Evolutionary conservation across 2,329 filamentous ascomycete genomes (phyloP), one percentile per base, ranked within the genome.

Genomic region (Fusarium bulbicola): DNA sequence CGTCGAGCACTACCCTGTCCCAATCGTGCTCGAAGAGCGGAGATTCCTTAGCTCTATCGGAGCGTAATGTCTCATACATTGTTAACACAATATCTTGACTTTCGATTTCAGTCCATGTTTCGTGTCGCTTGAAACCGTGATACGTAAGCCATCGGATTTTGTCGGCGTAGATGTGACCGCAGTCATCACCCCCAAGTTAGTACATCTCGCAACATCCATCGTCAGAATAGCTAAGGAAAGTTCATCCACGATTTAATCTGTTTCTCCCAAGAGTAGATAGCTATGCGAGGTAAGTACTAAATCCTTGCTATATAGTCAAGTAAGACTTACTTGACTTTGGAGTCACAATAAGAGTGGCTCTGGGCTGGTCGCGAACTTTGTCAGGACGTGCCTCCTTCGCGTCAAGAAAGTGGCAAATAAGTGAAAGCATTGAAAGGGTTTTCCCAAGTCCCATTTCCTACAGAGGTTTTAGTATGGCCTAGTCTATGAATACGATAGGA

Each of bases 341-440:
- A 18, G 42, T 46, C 8, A 62, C 26, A 21, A 62, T 40, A 7
- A 62, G 50, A 11, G 50, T 62, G 8, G 50, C 6, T 11, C 7
- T 42, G 4, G 32, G 42, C 4, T 39, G 18, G 18, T 30, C 6
- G 12, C 5, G 7, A 26, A 14, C 28, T n/a, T 32, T 42, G 12
- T 20, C 14, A 14, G 7, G 26, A 10, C n/a, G 6, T 12, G 40
- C 36, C 9, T 59, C 45, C 20, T 18, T 36, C 6, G 2, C 18
- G n/a, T 57, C 45, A 4, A 58, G 37, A 39, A n/a, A 64, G 30
- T 59, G 32, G 21, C 43, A 64, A n/a, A 64, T 59, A 20, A 64
- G 37, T 18, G 42, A 47, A 20, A 59, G 53, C 13, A 30, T 34
- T 13, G 43, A 47, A 3, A 56, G 40, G 3, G 52, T 64, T 20